Conservation (phyloP, 371 early-diverging fungal genomes). For the Saksenaea vasiformis region DNA sequence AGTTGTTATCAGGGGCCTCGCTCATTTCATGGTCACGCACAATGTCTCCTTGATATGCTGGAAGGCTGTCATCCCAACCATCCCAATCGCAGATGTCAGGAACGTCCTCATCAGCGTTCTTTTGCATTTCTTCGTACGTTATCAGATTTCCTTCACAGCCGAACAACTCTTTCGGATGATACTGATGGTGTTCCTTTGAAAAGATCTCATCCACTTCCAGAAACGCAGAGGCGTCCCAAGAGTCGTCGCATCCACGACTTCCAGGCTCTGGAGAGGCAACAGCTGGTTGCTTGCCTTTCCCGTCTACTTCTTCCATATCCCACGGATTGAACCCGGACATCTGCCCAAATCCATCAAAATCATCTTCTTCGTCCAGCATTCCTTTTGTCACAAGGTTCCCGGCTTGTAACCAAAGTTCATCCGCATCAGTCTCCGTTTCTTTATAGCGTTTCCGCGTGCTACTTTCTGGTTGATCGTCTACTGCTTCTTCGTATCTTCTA, state of each 20-base stretch:
- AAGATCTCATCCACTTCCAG: background rate
- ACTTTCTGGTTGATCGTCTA: background rate
- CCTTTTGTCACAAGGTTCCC: background rate
- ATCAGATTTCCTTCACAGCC: background rate
- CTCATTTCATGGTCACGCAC: too few relatives aligned
- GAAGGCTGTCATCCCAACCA: too few relatives aligned
- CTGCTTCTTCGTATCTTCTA: background rate
- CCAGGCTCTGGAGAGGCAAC: background rate
- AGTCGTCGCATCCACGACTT: background rate
- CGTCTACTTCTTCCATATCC: constrained; percentile 1
- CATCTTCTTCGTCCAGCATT: background rate
- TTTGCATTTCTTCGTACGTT: background rate
- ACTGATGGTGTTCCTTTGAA: too few relatives aligned
- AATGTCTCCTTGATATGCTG: too few relatives aligned
- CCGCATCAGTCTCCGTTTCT: background rate
- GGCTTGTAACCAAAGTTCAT: background rate
- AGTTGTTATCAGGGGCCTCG: too few relatives aligned
- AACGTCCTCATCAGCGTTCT: background rate
- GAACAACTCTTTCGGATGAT: too few relatives aligned
- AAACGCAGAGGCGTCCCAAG: background rate
- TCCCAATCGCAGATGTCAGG: too few relatives aligned
- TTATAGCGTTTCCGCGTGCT: background rate
- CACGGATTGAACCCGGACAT: background rate
- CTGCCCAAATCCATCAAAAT: background rate
- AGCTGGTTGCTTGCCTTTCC: background rate